Evolutionary conservation across 306 rosid species (phyloP).

Genomic region (Cucurbita maxima): DNA sequence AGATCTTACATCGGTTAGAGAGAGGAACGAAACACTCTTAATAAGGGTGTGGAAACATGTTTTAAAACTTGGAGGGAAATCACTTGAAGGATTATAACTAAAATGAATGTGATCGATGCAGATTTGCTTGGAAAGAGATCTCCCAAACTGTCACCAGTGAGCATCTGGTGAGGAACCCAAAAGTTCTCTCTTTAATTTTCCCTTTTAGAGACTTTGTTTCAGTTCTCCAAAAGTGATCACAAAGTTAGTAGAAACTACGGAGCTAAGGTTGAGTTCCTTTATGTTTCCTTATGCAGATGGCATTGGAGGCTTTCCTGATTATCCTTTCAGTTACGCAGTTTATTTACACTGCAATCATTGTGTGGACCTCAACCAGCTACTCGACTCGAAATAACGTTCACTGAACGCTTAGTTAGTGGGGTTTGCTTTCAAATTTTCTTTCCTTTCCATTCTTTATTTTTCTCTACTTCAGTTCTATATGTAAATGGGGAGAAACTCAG

Average conservation of each 20-base stretch:
- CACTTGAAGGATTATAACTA: not conserved
- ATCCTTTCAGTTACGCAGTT: conserved; percentile 78
- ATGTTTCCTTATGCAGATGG: conserved; percentile 33
- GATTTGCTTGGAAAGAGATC: conserved; percentile 86
- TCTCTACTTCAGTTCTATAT: not conserved
- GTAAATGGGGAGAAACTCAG: not conserved
- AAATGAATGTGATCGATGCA: not conserved
- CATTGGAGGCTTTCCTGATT: conserved; percentile 80
- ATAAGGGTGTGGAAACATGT: no score
- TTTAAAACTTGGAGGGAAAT: no score
- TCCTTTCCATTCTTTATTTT: not conserved
- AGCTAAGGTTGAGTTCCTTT: not conserved
- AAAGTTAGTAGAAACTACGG: not conserved
- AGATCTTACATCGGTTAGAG: no score
- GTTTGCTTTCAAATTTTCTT: not conserved
- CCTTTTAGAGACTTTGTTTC: not conserved
- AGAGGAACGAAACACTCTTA: no score
- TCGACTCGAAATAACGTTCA: not conserved
- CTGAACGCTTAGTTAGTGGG: not conserved
- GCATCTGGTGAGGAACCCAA: conserved; percentile 50
- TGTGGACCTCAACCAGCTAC: conserved; percentile 26
- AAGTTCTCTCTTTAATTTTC: not conserved
- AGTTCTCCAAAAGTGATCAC: not conserved
- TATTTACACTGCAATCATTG: conserved; percentile 53
- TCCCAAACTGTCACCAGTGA: conserved; percentile 46